Evolutionary conservation across 352 stramenopile species (phyloP).

Genomic region (Globisporangium acanthophoron): DNA sequence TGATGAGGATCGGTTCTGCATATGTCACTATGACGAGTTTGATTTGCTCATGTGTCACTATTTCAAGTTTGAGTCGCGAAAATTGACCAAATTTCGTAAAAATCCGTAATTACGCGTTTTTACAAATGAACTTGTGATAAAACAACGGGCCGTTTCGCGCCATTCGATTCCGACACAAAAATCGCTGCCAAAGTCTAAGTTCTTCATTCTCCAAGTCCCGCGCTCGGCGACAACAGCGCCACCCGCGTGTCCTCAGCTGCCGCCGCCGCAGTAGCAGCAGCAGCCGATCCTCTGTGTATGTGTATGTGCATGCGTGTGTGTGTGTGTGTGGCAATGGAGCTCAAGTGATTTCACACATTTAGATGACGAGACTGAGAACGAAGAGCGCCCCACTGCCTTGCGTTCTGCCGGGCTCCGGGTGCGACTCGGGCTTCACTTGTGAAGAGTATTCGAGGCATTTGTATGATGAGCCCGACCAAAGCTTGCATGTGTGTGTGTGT

Average conservation of each 20-base stretch:
- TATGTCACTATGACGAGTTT: no score
- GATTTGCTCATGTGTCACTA: no score
- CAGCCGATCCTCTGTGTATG: background rate
- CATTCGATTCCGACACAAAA: background rate
- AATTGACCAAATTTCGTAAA: no score
- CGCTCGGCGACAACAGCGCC: background rate
- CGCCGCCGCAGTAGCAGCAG: slow-evolving; percentile 2
- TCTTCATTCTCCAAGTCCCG: background rate
- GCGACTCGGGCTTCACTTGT: slow-evolving; percentile 51
- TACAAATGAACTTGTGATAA: background rate
- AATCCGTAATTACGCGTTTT: background rate
- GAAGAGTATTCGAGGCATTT: slow-evolving; percentile 90
- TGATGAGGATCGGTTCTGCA: no score
- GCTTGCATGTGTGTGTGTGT: slow-evolving; percentile 7
- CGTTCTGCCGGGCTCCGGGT: slow-evolving; percentile 73
- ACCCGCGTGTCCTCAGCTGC: background rate
- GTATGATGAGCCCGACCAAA: slow-evolving; percentile 82
- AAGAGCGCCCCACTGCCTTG: slow-evolving; percentile 53
- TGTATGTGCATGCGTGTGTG: slow-evolving; percentile 6
- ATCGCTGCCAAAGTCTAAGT: no score
- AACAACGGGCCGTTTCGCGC: slow-evolving; percentile 4
- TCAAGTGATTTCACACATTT: slow-evolving; percentile 88
- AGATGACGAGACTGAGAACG: slow-evolving; percentile 90
- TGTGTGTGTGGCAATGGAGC: slow-evolving; percentile 14
- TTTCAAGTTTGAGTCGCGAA: no score